These are phyloP conservation scores for Diaporthe ilicicola DNA, from an alignment of 2,329 filamentous ascomycete genomes.

Conservation along the genomic window DNA sequence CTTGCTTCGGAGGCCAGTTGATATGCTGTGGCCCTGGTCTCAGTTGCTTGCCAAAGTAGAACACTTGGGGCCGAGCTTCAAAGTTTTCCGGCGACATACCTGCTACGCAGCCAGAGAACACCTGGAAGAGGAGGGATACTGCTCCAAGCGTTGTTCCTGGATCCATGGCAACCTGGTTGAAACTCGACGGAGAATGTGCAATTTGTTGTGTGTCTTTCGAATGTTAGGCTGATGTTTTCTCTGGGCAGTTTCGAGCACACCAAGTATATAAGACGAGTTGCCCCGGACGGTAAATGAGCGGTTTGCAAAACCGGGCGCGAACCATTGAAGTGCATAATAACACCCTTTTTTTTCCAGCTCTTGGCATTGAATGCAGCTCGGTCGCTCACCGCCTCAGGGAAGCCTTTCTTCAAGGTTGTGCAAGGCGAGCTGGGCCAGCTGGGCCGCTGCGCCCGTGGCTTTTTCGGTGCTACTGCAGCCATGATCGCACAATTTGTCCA, in stretches of 20 bases:
- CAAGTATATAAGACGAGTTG: background rate
- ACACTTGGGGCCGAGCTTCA: no score
- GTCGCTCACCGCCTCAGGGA: background rate
- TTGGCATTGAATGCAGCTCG: background rate
- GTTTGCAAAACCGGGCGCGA: background rate
- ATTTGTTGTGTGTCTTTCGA: background rate
- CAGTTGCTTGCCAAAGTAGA: background rate
- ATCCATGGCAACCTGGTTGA: background rate
- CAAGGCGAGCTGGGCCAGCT: no score
- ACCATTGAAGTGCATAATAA: background rate
- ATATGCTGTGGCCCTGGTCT: background rate
- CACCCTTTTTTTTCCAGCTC: no score
- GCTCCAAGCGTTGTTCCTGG: background rate
- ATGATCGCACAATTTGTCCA: background rate
- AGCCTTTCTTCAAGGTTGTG: no score
- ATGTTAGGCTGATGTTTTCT: background rate
- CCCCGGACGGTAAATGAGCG: background rate
- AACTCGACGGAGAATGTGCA: background rate
- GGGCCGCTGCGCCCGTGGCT: conserved; percentile 1
- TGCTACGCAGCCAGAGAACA: background rate
- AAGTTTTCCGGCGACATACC: background rate
- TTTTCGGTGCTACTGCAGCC: background rate
- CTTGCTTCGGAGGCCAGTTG: background rate
- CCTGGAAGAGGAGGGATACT: background rate
- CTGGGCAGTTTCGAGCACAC: background rate